Evolutionary conservation across 768 basidiomycete species (phyloP).

Genomic region (Termitomyces sp.): DNA sequence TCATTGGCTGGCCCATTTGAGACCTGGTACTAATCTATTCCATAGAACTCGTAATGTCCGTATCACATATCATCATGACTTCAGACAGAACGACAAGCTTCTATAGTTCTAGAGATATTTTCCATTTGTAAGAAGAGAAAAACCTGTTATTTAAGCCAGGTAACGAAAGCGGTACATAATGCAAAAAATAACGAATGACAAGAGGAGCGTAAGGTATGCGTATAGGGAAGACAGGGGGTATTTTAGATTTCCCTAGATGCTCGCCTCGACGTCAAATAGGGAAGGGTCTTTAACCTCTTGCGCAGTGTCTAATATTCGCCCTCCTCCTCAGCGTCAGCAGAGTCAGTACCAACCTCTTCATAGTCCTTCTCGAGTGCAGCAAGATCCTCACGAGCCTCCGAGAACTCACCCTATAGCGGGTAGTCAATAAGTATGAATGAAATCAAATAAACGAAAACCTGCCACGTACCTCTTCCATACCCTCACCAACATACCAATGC

Average conservation of each 20-base stretch:
- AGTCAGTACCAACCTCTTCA: constrained; percentile 82
- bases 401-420: constrained; percentile 79
- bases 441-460: not conserved
- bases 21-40: not conserved
- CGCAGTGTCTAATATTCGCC: constrained; percentile 43
- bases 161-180: constrained; percentile 10
- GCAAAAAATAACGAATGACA: constrained; percentile 8
- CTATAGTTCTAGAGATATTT: not conserved
- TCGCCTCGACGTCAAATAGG: constrained; percentile 7
- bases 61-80: not conserved
- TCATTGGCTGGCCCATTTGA: not conserved
- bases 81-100: not conserved
- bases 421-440: constrained; percentile 1
- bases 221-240: constrained; percentile 12
- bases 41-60: not conserved
- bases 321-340: constrained; percentile 65
- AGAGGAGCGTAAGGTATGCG: constrained; percentile 12
- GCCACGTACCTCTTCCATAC: constrained; percentile 86
- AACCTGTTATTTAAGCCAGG: constrained; percentile 6
- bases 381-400: constrained; percentile 96
- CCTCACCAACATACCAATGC: constrained; percentile 97
- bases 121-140: constrained; percentile 6
- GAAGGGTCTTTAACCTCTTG: constrained; percentile 7
- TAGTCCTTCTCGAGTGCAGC: constrained; percentile 96
- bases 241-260: constrained; percentile 12